Evolutionary conservation across 2,329 filamentous ascomycete genomes (phyloP), one percentile per base, ranked within the genome.

Genomic region (Fusarium subtropicale): DNA sequence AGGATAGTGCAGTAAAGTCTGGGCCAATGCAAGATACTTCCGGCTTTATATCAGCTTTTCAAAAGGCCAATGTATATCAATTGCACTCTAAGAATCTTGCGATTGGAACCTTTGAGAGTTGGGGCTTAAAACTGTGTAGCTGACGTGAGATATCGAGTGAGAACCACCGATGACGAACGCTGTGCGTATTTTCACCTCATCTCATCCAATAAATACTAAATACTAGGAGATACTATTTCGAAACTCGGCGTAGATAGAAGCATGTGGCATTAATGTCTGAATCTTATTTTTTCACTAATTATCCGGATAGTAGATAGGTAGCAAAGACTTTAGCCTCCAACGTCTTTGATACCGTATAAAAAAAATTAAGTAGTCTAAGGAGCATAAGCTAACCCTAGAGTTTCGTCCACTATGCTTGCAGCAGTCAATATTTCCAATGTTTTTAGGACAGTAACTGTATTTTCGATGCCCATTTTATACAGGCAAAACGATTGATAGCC

Each of bases 1-100:
- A 2, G 11, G 4, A 2, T 44, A 18, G 1, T 3, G 10, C 41
- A 44, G 15, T 0, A 12, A 16, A 12, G 9, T 5, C 5, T 6
- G 9, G 7, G 7, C 3, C 8, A 5, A 4, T 18, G 5, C 9
- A 44, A 18, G 15, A 6, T 44, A 11, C 6, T 44, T 10, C 10
- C 4, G 16, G 15, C 3, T 26, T 26, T 26, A 4, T 11, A 18
- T 4, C 10, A 12, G 3, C 15, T 26, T 44, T 5, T 4, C 4
- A 16, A 8, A 22, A 16, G 13, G 8, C 0, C 9, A 3, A 6
- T 16, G 3, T 3, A 42, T 15, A 22, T 26, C 9, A 26, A 24
- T 24, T 44, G 8, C 26, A 16, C 22, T 11, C 10, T 13, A 11
- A 5, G 3, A 12, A 18, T 7, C 5, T 12, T 11, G 10, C 41